phyloP scores from a whole-genome alignment of 2,329 filamentous ascomycete species.

The Colletotrichum limetticola region DNA sequence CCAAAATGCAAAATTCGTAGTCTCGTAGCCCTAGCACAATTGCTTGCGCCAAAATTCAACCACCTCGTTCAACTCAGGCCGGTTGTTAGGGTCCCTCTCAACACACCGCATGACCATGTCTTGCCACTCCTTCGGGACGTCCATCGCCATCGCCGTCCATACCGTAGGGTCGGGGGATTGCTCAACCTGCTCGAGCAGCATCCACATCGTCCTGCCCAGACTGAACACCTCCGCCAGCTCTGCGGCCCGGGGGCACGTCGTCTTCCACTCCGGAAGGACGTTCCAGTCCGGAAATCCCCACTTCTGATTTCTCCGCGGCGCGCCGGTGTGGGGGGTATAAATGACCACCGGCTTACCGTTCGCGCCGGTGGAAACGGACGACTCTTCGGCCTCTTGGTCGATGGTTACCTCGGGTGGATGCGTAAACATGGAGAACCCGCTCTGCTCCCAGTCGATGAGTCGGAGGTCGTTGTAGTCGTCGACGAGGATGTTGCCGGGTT shows the following conservation, averaged over 20 bases:
- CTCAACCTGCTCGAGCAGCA: slow-evolving; percentile 36
- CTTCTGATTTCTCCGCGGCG: slow-evolving; percentile 31
- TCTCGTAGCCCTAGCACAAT: neutral
- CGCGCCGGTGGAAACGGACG: neutral
- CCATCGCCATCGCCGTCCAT: slow-evolving; percentile 24
- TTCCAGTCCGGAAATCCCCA: slow-evolving; percentile 36
- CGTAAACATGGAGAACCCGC: slow-evolving; percentile 38
- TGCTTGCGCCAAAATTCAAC: slow-evolving; percentile 31
- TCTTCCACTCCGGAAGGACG: slow-evolving; percentile 35
- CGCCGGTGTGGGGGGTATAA: slow-evolving; percentile 34
- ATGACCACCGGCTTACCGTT: slow-evolving; percentile 14
- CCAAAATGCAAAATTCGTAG: neutral
- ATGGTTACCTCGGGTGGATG: slow-evolving; percentile 34
- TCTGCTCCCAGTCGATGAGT: slow-evolving; percentile 42
- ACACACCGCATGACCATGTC: slow-evolving; percentile 22
- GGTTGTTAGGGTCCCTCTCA: slow-evolving; percentile 31
- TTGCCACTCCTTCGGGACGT: slow-evolving; percentile 32
- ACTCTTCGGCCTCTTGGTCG: slow-evolving; percentile 32
- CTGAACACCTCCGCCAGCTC: slow-evolving; percentile 38
- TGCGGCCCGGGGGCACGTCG: slow-evolving; percentile 33
- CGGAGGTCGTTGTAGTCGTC: slow-evolving; percentile 34
- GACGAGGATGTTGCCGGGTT: slow-evolving; percentile 43
- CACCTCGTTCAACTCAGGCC: slow-evolving; percentile 31
- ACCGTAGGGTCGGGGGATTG: slow-evolving; percentile 23
- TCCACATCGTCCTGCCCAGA: slow-evolving; percentile 37